Percentiles rank a stretch among this genome's conserved stretches.
Evolutionary conservation across 768 basidiomycete species (phyloP).

Genomic region (Hirschioporus abietinus): DNA sequence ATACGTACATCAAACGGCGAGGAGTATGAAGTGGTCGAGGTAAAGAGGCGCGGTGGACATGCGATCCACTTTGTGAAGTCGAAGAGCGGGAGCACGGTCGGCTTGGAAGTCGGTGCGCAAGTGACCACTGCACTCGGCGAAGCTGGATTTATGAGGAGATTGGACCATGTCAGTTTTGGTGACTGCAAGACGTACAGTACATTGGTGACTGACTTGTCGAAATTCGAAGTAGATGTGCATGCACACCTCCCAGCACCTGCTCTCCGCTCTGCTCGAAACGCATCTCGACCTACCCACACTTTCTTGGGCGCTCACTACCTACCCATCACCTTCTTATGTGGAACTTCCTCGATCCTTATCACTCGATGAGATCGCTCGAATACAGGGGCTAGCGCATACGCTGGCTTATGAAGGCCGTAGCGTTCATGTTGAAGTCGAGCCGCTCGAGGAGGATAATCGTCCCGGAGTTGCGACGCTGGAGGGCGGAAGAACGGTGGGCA

Average conservation of each 20-base stretch:
- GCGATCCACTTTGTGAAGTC: constrained; percentile 69
- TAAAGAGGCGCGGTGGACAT: constrained; percentile 63
- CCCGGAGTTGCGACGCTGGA: constrained; percentile 30
- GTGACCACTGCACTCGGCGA: constrained; percentile 53
- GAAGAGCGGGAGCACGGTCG: constrained; percentile 28
- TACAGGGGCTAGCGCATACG: constrained; percentile 61
- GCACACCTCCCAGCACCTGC: constrained; percentile 81
- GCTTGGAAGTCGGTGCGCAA: constrained; percentile 45
- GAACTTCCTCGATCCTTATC: constrained; percentile 70
- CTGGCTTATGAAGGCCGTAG: constrained; percentile 64
- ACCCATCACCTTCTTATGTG: constrained; percentile 68
- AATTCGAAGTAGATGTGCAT: constrained; percentile 56
- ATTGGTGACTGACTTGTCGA: neutral
- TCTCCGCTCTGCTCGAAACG: constrained; percentile 74
- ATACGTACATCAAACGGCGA: constrained; percentile 41
- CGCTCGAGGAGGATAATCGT: constrained; percentile 39
- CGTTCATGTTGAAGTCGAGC: constrained; percentile 72
- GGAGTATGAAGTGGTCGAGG: constrained; percentile 56
- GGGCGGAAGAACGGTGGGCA: constrained; percentile 47
- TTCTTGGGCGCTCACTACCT: constrained; percentile 73
- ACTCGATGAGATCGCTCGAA: constrained; percentile 48
- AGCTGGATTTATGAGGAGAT: constrained; percentile 56
- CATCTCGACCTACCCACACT: constrained; percentile 61
- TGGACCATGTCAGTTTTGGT: constrained; percentile 58
- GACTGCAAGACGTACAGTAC: neutral